A percentile compares a stretch with the other conserved stretches of the same genome.
Evolutionary conservation across 208 protist species (phyloP).

Genomic region (Balamuthia mandrillaris): DNA sequence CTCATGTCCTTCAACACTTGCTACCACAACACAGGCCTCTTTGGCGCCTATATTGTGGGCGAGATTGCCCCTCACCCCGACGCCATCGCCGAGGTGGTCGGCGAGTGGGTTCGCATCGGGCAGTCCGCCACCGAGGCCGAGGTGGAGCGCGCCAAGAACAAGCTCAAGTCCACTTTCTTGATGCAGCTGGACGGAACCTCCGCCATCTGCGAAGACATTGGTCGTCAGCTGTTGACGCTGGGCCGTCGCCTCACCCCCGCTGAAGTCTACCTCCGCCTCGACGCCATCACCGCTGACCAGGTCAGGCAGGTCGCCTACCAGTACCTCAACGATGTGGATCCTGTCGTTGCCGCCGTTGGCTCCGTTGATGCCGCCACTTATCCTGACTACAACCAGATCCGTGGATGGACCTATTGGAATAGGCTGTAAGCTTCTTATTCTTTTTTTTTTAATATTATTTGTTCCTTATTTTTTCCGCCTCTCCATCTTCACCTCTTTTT

Average conservation of each 20-base stretch:
- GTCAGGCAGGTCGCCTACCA: conserved; percentile 72
- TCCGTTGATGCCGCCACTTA: conserved; percentile 41
- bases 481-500: not conserved
- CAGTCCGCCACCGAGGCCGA: conserved; percentile 70
- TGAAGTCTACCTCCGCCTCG: conserved; percentile 87
- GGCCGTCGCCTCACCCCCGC: conserved; percentile 79
- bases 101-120: conserved; percentile 62
- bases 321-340: conserved; percentile 57
- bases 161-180: conserved; percentile 86
- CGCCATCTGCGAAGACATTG: conserved; percentile 90
- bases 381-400: conserved; percentile 68
- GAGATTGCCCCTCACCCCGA: conserved; percentile 51
- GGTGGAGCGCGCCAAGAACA: conserved; percentile 86
- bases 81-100: conserved; percentile 47
- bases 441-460: too few relatives aligned
- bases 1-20: conserved; percentile 69
- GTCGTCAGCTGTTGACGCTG: conserved; percentile 89
- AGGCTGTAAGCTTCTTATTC: conserved; percentile 42
- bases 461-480: too few relatives aligned
- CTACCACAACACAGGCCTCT: conserved; percentile 80
- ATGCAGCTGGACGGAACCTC: conserved; percentile 91
- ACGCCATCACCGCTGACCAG: conserved; percentile 81
- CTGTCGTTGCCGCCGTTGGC: conserved; percentile 54
- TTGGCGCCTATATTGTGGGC: conserved; percentile 69
- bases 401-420: conserved; percentile 49